phyloP scores from a whole-genome alignment of 2,329 filamentous ascomycete genomes.

The Calonectria crousiana region DNA sequence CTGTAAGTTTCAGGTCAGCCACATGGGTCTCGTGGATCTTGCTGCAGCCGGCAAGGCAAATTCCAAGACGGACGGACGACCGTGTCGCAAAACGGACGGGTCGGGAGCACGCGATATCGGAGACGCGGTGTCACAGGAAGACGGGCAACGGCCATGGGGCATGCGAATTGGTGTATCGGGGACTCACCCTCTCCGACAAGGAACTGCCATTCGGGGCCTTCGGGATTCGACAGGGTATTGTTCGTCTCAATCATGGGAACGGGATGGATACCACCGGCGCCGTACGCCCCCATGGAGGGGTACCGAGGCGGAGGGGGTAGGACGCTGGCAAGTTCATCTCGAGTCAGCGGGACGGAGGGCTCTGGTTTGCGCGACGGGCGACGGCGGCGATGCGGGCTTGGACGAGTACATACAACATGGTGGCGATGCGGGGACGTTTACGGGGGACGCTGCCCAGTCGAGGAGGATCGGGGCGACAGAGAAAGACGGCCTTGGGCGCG shows the following conservation, averaged over 20 bases:
- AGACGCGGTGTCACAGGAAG: constrained; percentile 14
- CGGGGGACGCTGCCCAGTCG: constrained; percentile 5
- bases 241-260: constrained; percentile 91
- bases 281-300: constrained; percentile 78
- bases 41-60: background rate
- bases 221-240: constrained; percentile 85
- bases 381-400: constrained; percentile 11
- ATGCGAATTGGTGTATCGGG: background rate
- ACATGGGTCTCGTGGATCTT: background rate
- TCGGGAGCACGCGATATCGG: background rate
- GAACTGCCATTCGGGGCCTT: constrained; percentile 87
- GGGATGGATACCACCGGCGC: constrained; percentile 74
- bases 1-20: constrained; percentile 57
- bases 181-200: constrained; percentile 87
- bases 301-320: constrained; percentile 90
- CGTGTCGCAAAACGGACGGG: background rate
- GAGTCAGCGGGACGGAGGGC: constrained; percentile 33
- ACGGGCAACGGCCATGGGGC: background rate
- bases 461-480: background rate
- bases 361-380: constrained; percentile 23
- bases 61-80: background rate
- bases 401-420: constrained; percentile 43
- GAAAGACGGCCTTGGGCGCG: background rate
- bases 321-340: constrained; percentile 66
- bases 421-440: constrained; percentile 17